These are phyloP conservation scores for Prunus mume DNA, from an alignment of 306 rosid genomes.

Conservation along the genomic window DNA sequence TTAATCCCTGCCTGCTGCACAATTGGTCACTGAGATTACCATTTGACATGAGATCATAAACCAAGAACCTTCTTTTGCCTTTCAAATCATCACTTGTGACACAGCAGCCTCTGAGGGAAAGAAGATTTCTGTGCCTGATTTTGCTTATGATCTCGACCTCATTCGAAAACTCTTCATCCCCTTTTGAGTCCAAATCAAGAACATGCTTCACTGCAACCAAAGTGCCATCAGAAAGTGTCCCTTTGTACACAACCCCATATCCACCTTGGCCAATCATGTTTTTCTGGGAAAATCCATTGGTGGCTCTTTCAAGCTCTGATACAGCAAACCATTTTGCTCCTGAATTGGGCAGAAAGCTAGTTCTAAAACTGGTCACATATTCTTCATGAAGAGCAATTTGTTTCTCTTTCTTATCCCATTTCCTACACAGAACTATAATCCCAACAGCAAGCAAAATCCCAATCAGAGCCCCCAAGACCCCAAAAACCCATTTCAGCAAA, in stretches of 20 bases:
- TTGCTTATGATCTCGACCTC: constrained; percentile 81
- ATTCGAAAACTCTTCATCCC: constrained; percentile 72
- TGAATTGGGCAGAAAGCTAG: constrained; percentile 47
- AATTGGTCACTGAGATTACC: constrained; percentile 58
- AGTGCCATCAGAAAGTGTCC: constrained; percentile 60
- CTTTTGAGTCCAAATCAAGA: constrained; percentile 50
- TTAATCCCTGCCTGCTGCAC: constrained; percentile 28
- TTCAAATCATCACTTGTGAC: constrained; percentile 50
- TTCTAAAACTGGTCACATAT: constrained; percentile 45
- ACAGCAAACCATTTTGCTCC: constrained; percentile 70
- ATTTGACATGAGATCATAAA: constrained; percentile 75
- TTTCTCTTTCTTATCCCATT: constrained; percentile 37
- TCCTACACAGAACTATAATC: constrained; percentile 34
- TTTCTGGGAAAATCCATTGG: constrained; percentile 55
- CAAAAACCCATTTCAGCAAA: constrained; percentile 38
- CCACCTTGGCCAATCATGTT: constrained; percentile 73
- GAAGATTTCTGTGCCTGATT: constrained; percentile 72
- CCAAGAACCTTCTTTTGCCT: constrained; percentile 67
- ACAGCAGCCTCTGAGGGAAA: constrained; percentile 73
- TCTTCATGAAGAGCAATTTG: constrained; percentile 37
- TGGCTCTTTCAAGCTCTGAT: constrained; percentile 67
- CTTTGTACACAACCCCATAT: constrained; percentile 72
- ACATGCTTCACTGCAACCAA: constrained; percentile 62
- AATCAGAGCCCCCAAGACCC: constrained; percentile 45
- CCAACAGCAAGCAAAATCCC: constrained; percentile 38